These are phyloP conservation scores for Wickerhamiella dianesei DNA, from an alignment of 805 yeast species.

Conservation along the genomic window DNA sequence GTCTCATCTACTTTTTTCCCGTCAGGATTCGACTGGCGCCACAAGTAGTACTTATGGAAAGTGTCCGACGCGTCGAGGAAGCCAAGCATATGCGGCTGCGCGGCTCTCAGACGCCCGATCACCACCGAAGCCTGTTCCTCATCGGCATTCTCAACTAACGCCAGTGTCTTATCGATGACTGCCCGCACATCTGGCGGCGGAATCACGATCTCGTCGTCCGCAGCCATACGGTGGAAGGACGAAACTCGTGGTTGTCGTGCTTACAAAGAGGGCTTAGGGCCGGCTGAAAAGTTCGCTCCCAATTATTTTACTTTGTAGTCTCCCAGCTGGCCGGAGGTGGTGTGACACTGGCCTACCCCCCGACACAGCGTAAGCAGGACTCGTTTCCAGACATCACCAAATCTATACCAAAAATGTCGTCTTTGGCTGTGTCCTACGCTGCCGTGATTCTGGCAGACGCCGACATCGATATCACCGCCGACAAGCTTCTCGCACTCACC, in stretches of 20 bases:
- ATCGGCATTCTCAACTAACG: background rate
- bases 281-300: background rate
- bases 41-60: conserved; percentile 43
- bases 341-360: too few relatives aligned
- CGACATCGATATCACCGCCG: conserved; percentile 83
- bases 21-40: conserved; percentile 18
- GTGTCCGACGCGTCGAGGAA: conserved; percentile 46
- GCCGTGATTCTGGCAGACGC: conserved; percentile 97
- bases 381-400: background rate
- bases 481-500: conserved; percentile 65
- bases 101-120: conserved; percentile 9
- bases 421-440: conserved; percentile 36
- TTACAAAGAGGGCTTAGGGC: background rate
- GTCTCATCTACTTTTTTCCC: background rate
- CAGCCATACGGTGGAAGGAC: background rate
- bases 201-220: conserved; percentile 20
- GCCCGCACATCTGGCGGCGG: conserved; percentile 41
- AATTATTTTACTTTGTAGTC: too few relatives aligned
- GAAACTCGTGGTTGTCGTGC: background rate
- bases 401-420: conserved; percentile 13
- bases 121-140: background rate
- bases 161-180: conserved; percentile 47
- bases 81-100: conserved; percentile 39
- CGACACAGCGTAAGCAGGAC: background rate
- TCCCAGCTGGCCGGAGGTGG: too few relatives aligned